Evolutionary conservation across 768 basidiomycete genomes (phyloP).

Genomic region (Tricholoma sp.): DNA sequence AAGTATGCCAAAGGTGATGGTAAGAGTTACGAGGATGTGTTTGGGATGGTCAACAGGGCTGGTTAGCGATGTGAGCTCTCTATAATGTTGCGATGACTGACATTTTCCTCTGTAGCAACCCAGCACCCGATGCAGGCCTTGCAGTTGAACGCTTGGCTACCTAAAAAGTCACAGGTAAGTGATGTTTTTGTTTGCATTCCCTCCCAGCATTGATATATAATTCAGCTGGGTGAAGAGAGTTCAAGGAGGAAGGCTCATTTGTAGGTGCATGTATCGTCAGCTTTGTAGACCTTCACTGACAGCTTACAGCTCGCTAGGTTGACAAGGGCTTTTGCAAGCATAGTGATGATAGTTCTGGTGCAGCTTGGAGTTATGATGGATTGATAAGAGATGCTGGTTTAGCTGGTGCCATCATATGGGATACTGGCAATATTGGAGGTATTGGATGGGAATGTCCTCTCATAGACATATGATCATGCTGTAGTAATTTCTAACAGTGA

Average conservation of each 20-base stretch:
- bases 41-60: slow-evolving; percentile 68
- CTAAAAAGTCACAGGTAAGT: slow-evolving; percentile 85
- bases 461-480: too few relatives aligned
- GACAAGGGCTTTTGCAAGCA: slow-evolving; percentile 71
- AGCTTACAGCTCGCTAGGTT: slow-evolving; percentile 44
- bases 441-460: slow-evolving; percentile 58
- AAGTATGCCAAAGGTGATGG: slow-evolving; percentile 48
- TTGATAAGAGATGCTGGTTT: slow-evolving; percentile 77
- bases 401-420: too few relatives aligned
- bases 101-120: slow-evolving; percentile 27
- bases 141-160: slow-evolving; percentile 80
- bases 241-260: slow-evolving; percentile 94
- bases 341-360: background rate
- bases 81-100: background rate
- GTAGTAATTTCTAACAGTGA: too few relatives aligned
- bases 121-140: slow-evolving; percentile 67
- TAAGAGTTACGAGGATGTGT: slow-evolving; percentile 20
- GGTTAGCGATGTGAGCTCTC: slow-evolving; percentile 37
- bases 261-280: slow-evolving; percentile 57
- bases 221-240: slow-evolving; percentile 73
- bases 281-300: background rate
- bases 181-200: background rate
- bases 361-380: slow-evolving; percentile 75
- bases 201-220: background rate
- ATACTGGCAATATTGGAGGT: slow-evolving; percentile 89